phyloP scores from a whole-genome alignment of 2,329 filamentous ascomycete species.

The Eutypa lata region DNA sequence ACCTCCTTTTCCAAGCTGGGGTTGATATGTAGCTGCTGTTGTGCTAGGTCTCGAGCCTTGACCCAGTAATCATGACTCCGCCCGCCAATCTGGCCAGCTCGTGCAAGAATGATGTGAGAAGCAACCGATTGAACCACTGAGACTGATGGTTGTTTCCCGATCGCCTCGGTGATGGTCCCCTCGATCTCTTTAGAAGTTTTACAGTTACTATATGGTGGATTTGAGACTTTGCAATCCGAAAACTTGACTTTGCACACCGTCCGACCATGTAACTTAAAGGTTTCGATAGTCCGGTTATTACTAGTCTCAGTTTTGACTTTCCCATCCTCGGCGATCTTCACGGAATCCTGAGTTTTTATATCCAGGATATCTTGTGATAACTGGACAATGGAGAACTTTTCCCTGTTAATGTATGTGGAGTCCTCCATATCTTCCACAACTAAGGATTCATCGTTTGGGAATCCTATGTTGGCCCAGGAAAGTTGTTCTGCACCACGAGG shows the following conservation, averaged over 20 bases:
- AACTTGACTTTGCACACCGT: too few relatives aligned
- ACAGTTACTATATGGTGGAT: too few relatives aligned
- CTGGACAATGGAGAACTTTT: not conserved
- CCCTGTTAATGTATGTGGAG: not conserved
- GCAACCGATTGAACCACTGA: not conserved
- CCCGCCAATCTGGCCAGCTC: not conserved
- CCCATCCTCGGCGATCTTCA: not conserved
- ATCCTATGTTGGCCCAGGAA: not conserved
- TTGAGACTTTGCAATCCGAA: too few relatives aligned
- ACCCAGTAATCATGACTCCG: not conserved
- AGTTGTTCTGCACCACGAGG: not conserved
- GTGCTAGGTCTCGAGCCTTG: not conserved
- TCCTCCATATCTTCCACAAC: not conserved
- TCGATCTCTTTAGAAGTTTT: not conserved
- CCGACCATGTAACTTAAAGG: too few relatives aligned
- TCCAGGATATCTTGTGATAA: not conserved
- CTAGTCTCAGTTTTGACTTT: too few relatives aligned
- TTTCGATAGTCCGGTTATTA: too few relatives aligned
- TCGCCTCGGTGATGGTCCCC: not conserved
- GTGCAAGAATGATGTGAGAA: not conserved
- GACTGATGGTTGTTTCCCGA: not conserved
- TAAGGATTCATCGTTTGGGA: not conserved
- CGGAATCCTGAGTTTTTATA: not conserved
- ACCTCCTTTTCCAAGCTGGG: not conserved
- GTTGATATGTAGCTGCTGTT: conserved; percentile 1